Conservation (phyloP, 1,139 yeast species). For the Hyphopichia burtonii region DNA sequence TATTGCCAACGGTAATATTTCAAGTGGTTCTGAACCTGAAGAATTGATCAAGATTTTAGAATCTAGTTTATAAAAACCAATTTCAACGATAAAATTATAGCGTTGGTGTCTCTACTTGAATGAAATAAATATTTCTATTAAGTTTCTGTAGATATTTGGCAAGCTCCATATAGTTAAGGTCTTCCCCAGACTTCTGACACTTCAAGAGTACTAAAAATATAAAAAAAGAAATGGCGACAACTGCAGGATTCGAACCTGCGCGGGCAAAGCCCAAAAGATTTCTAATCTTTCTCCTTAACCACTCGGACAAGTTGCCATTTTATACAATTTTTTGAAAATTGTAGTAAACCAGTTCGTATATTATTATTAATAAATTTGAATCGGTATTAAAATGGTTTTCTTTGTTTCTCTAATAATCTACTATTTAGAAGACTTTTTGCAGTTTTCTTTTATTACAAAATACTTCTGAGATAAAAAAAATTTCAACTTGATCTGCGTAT, state of each 20-base stretch:
- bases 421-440: too few relatives aligned
- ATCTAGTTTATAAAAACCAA: not conserved
- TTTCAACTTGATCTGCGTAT: too few relatives aligned
- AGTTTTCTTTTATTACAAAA: too few relatives aligned
- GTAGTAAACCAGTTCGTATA: too few relatives aligned
- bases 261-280: slow-evolving; percentile 42
- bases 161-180: too few relatives aligned
- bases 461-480: too few relatives aligned
- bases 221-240: slow-evolving; percentile 20
- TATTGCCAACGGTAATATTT: slow-evolving; percentile 39
- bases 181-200: too few relatives aligned
- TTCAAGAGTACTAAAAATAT: not conserved
- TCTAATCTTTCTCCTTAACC: slow-evolving; percentile 41
- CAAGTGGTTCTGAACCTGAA: slow-evolving; percentile 38
- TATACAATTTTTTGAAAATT: not conserved
- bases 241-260: slow-evolving; percentile 43
- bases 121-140: not conserved
- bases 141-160: too few relatives aligned
- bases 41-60: slow-evolving; percentile 32
- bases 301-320: slow-evolving; percentile 38
- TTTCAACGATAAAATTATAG: not conserved
- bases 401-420: too few relatives aligned
- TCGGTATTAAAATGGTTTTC: too few relatives aligned
- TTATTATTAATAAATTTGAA: too few relatives aligned
- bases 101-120: not conserved